Evolutionary conservation across 139 green algal genomes (phyloP).

Genomic region (Pedinophyceae sp.): DNA sequence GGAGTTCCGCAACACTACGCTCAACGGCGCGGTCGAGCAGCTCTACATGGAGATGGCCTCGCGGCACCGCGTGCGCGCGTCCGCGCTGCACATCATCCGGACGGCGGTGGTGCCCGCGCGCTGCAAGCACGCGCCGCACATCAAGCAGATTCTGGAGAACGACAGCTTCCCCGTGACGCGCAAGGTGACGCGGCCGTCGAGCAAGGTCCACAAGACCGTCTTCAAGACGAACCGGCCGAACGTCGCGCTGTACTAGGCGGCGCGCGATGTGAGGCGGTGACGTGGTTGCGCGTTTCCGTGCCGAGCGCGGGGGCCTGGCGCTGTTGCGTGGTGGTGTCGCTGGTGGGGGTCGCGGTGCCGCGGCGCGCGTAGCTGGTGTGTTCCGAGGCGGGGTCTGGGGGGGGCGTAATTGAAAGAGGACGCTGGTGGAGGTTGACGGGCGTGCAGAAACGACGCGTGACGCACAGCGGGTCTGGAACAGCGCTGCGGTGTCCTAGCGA

Average conservation of each 20-base stretch:
- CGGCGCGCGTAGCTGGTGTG: too few relatives aligned
- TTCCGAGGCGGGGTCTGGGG: too few relatives aligned
- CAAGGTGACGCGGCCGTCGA: slow-evolving; percentile 32
- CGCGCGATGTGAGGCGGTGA: too few relatives aligned
- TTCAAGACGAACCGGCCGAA: slow-evolving; percentile 79
- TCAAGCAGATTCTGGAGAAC: slow-evolving; percentile 90
- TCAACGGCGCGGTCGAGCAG: slow-evolving; percentile 90
- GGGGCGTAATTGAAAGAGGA: too few relatives aligned
- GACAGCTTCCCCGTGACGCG: slow-evolving; percentile 81
- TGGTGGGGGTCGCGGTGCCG: too few relatives aligned
- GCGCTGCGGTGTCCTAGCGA: too few relatives aligned
- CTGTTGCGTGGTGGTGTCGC: too few relatives aligned
- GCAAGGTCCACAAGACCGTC: slow-evolving; percentile 45
- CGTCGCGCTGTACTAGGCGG: slow-evolving; percentile 62
- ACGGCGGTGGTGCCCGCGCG: slow-evolving; percentile 60
- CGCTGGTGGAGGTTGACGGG: too few relatives aligned
- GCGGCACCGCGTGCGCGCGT: slow-evolving; percentile 72
- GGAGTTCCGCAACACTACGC: slow-evolving; percentile 96
- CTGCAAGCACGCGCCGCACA: slow-evolving; percentile 77
- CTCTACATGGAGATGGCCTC: slow-evolving; percentile 96
- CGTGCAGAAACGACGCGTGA: too few relatives aligned
- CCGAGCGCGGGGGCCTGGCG: too few relatives aligned
- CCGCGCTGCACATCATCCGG: slow-evolving; percentile 85
- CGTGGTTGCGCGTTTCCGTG: too few relatives aligned
- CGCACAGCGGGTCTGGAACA: too few relatives aligned